phyloP scores from a whole-genome alignment of 805 yeast genomes.

The Cyberlindnera nakhonratchasimensis region DNA sequence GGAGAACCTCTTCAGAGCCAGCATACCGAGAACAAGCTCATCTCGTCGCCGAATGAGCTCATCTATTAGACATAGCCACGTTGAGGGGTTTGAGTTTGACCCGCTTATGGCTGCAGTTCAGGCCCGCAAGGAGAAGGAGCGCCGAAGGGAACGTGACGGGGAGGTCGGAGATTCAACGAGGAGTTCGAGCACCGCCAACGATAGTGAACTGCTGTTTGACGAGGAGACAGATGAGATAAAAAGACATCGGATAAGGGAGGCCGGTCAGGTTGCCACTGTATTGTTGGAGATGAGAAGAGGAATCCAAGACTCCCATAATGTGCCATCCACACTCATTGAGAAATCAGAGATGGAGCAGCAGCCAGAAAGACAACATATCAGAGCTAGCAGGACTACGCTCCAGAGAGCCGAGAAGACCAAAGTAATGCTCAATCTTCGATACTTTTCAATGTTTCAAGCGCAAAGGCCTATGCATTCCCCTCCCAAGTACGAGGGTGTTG shows the following conservation, averaged over 20 bases:
- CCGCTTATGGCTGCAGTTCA: conserved; percentile 19
- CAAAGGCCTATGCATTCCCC: conserved; percentile 16
- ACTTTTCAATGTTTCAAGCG: conserved; percentile 23
- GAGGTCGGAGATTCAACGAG: conserved; percentile 6
- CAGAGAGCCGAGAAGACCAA: conserved; percentile 49
- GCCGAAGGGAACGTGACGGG: conserved; percentile 10
- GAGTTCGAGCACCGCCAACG: conserved; percentile 9
- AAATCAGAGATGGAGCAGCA: conserved; percentile 22
- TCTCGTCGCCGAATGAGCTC: conserved; percentile 6
- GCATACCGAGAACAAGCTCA: conserved; percentile 4
- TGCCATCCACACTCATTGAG: conserved; percentile 29
- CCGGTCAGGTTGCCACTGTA: conserved; percentile 38
- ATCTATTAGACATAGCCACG: conserved; percentile 12
- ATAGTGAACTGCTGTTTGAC: neutral
- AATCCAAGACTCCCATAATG: conserved; percentile 40
- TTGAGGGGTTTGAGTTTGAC: conserved; percentile 28
- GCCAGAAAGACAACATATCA: conserved; percentile 18
- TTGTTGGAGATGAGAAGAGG: conserved; percentile 41
- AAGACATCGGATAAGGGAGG: conserved; percentile 26
- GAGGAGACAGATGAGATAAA: conserved; percentile 11
- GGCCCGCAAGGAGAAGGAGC: conserved; percentile 12
- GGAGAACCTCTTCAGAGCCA: neutral
- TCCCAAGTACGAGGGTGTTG: conserved; percentile 41
- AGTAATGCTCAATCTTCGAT: conserved; percentile 31
- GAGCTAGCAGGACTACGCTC: conserved; percentile 32